Evolutionary conservation across 441 rosid genomes (phyloP).

Genomic region (Rhodomyrtus psidioides): DNA sequence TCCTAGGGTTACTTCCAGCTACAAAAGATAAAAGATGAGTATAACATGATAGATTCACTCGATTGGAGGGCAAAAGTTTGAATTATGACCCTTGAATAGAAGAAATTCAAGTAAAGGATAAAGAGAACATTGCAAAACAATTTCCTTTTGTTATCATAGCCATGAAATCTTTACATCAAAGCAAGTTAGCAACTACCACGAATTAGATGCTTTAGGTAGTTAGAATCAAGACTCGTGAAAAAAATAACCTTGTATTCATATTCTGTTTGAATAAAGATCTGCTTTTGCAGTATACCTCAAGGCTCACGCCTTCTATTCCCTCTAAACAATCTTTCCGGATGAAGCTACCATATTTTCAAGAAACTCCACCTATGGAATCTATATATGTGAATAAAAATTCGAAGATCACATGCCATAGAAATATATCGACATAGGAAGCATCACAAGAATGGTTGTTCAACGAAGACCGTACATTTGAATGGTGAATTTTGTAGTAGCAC

Average conservation of each 20-base stretch:
- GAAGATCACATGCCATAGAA: neutral
- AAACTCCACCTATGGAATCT: neutral
- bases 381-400: neutral
- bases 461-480: neutral
- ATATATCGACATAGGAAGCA: neutral
- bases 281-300: neutral
- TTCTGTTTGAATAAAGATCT: neutral
- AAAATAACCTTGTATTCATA: neutral
- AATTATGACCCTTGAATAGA: neutral
- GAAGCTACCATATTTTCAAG: neutral
- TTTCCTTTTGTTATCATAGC: neutral
- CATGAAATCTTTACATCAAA: neutral
- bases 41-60: neutral
- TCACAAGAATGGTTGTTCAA: neutral
- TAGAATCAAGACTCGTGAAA: neutral
- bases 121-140: neutral
- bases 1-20: slow-evolving; percentile 71
- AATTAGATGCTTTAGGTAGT: neutral
- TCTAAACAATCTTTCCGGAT: neutral
- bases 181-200: neutral
- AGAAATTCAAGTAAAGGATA: neutral
- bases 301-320: neutral
- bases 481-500: neutral
- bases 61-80: neutral
- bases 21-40: neutral